A percentile compares a stretch with the other conserved stretches of the same genome.
Evolutionary conservation across 1,284 basidiomycete species (phyloP).

Genomic region (Papiliotrema flavescens): DNA sequence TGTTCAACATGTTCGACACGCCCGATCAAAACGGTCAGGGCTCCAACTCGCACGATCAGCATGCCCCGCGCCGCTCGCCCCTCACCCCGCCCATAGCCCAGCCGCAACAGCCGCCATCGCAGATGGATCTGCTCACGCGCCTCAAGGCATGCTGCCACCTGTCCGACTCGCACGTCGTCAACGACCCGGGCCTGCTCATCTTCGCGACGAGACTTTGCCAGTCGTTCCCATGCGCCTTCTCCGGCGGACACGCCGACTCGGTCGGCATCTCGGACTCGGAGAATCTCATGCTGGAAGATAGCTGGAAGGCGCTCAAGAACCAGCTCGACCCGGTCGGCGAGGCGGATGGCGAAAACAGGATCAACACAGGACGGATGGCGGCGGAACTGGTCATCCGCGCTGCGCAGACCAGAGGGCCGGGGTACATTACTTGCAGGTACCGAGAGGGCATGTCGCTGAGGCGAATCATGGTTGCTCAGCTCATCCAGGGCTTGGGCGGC

Average conservation of each 20-base stretch:
- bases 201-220: constrained; percentile 48
- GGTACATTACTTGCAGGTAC: constrained; percentile 43
- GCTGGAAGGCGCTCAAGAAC: constrained; percentile 40
- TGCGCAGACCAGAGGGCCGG: constrained; percentile 31
- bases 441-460: constrained; percentile 46
- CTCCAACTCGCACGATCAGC: background rate
- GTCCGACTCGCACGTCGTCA: constrained; percentile 47
- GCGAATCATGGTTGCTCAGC: constrained; percentile 34
- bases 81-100: constrained; percentile 3
- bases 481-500: constrained; percentile 45
- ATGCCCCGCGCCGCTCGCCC: constrained; percentile 1
- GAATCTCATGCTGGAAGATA: constrained; percentile 43
- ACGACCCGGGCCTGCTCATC: constrained; percentile 47
- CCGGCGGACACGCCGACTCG: constrained; percentile 35
- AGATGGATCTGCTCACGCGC: constrained; percentile 46
- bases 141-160: constrained; percentile 48
- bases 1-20: constrained; percentile 32
- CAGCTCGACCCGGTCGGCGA: constrained; percentile 44
- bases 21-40: constrained; percentile 8
- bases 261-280: constrained; percentile 35
- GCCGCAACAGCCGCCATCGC: constrained; percentile 12
- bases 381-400: constrained; percentile 47
- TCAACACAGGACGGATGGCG: constrained; percentile 48
- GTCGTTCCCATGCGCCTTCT: constrained; percentile 41
- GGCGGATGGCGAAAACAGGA: constrained; percentile 44